Evolutionary conservation across 2,329 filamentous ascomycete species (phyloP), one percentile per base, ranked within the genome.

Genomic region (Aurifilum marmelostoma): DNA sequence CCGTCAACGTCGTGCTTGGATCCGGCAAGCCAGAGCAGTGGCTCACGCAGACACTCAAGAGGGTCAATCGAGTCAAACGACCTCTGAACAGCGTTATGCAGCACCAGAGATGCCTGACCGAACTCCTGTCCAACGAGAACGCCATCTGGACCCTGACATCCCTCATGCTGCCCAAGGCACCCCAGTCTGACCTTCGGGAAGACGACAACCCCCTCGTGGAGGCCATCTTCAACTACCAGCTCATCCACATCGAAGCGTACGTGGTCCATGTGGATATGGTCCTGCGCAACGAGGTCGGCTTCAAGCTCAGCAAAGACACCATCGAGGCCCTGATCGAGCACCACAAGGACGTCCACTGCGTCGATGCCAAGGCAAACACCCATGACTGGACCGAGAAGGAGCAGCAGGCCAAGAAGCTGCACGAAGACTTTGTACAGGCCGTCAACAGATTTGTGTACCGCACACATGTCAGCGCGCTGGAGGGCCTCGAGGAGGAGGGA

Each of bases 181-280:
- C 95, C 71, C 92, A 97, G 76, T 83, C 92, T 54, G 92, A 97
- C 75, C 86, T 97, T 78, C 89, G 89, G 80, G 90, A 90, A 80
- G 93, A 97, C 78, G 83, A 88, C 65, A 92, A 97, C 78, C 92
- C 92, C 60, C 84, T 97, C 73, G 86, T 95, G 74, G 94, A 97
- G 82, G 92, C 92, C 72, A 83, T 97, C 72, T 93, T 92, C 87
- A 97, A 97, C 87, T 96, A 95, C 81, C 92, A 97, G 83, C 88
- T 97, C 77, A 85, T 97, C 77, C 93, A 97, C 79, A 84, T 98
- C 75, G 94, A 98, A 83, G 96, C 96, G 65, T 99, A 99, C 80
- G 95, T 98, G 75, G 96, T 99, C 71, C 95, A 98, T 81, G 94
- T 99, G 81, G 96, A 99, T 84, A 97, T 98, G 94, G 95, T 99